Conservation (phyloP, 2,329 filamentous ascomycete genomes). For the Lecanicillium sp. region DNA sequence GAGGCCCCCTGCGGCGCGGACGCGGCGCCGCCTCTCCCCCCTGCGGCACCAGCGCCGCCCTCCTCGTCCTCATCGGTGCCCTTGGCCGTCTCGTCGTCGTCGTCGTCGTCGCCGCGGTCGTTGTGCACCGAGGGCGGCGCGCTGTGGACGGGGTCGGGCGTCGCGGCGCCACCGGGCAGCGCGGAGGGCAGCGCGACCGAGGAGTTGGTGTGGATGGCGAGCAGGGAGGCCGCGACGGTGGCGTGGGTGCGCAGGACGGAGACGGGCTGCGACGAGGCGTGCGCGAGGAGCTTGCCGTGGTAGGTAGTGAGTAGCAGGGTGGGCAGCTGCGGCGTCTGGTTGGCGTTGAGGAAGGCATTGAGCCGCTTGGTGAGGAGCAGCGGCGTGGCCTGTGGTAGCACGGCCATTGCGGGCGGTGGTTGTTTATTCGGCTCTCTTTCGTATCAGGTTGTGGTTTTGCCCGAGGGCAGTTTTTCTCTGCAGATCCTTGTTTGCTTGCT, state of each 20-base stretch:
- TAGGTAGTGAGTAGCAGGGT: conserved; percentile 55
- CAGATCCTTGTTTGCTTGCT: too few species aligned
- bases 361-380: conserved; percentile 61
- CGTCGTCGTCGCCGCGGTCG: conserved; percentile 21
- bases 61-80: conserved; percentile 13
- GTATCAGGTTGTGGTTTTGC: background rate
- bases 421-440: too few species aligned
- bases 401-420: conserved; percentile 27
- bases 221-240: conserved; percentile 57
- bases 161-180: conserved; percentile 31
- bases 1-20: conserved; percentile 14
- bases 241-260: conserved; percentile 55
- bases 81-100: conserved; percentile 15
- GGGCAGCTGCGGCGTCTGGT: conserved; percentile 51
- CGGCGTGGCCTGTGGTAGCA: conserved; percentile 41
- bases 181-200: conserved; percentile 36
- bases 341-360: conserved; percentile 53
- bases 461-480: background rate
- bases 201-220: conserved; percentile 49
- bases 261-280: conserved; percentile 51
- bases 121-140: conserved; percentile 19
- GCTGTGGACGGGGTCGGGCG: conserved; percentile 22
- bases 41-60: too few species aligned
- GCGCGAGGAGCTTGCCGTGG: conserved; percentile 58
- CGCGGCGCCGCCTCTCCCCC: too few species aligned